A percentile compares a stretch with the other conserved stretches of the same genome.
phyloP scores from a whole-genome alignment of 306 rosid species.

The Fagus sylvatica region DNA sequence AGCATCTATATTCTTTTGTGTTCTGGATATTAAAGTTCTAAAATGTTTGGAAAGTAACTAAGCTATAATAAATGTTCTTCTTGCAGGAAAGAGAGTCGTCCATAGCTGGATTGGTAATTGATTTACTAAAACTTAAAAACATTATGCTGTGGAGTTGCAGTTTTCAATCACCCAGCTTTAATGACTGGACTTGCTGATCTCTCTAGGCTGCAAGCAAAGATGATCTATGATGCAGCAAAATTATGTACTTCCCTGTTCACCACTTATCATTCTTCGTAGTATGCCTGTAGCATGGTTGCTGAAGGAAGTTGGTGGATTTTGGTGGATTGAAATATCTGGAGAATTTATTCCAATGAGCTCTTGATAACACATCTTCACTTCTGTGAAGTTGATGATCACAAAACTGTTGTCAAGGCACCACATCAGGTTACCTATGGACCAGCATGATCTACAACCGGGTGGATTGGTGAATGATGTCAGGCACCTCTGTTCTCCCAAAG shows the following conservation, averaged over 20 bases:
- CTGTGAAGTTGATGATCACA: not conserved
- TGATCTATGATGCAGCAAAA: not conserved
- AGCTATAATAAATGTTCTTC: not conserved
- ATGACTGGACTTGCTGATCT: not conserved
- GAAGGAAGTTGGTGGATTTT: not conserved
- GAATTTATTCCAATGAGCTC: not conserved
- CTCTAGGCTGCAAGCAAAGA: not conserved
- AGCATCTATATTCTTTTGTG: not conserved
- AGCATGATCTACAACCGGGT: constrained; percentile 5
- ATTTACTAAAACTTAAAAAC: not conserved
- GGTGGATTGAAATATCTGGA: constrained; percentile 1
- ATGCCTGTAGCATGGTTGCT: not conserved
- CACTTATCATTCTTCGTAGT: not conserved
- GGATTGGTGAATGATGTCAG: constrained; percentile 11
- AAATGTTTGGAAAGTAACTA: not conserved
- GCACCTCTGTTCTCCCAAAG: constrained; percentile 12
- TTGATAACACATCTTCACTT: not conserved
- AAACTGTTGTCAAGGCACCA: not conserved
- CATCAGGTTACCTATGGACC: constrained; percentile 1
- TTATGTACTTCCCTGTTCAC: not conserved
- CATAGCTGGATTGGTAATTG: not conserved
- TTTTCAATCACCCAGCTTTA: not conserved
- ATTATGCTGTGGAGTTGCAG: not conserved
- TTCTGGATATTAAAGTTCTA: not conserved
- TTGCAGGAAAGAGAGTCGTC: not conserved